phyloP scores from a whole-genome alignment of 179 eudicot species.

The Silene coronaria region DNA sequence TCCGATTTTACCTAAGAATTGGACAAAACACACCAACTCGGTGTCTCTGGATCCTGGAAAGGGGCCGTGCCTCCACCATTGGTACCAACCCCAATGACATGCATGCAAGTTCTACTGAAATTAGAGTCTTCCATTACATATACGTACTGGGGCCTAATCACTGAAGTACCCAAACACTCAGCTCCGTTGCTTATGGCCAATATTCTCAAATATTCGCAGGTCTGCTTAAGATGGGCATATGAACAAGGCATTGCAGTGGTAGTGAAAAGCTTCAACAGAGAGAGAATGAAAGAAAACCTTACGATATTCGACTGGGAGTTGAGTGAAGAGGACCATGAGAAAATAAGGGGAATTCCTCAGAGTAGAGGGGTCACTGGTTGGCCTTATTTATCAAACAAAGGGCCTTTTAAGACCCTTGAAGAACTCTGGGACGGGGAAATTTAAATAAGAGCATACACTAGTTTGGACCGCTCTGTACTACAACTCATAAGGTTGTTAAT shows the following conservation, averaged over 20 bases:
- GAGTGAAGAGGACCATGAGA: constrained; percentile 37
- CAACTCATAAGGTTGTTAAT: background rate
- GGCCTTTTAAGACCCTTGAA: constrained; percentile 44
- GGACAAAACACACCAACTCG: no score
- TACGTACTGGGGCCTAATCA: no score
- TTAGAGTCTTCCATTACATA: no score
- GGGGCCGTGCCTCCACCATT: no score
- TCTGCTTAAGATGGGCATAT: constrained; percentile 46
- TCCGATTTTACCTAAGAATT: no score
- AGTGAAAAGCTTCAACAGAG: constrained; percentile 48
- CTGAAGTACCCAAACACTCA: background rate
- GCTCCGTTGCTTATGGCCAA: background rate
- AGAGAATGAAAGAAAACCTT: constrained; percentile 53
- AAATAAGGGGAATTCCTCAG: constrained; percentile 46
- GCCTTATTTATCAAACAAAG: constrained; percentile 34
- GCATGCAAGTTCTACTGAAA: no score
- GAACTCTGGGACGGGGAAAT: constrained; percentile 56
- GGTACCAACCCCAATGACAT: no score
- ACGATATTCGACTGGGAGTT: constrained; percentile 45
- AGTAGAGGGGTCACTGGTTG: constrained; percentile 37
- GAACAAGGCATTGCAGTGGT: constrained; percentile 47
- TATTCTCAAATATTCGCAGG: constrained; percentile 23
- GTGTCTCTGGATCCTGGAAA: no score
- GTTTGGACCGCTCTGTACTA: background rate
- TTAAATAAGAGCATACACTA: constrained; percentile 3